Percentiles rank a stretch among this genome's conserved stretches.
These are phyloP conservation scores for Gilbertella persicaria DNA, from an alignment of 371 early-diverging fungal species.

Conservation along the genomic window DNA sequence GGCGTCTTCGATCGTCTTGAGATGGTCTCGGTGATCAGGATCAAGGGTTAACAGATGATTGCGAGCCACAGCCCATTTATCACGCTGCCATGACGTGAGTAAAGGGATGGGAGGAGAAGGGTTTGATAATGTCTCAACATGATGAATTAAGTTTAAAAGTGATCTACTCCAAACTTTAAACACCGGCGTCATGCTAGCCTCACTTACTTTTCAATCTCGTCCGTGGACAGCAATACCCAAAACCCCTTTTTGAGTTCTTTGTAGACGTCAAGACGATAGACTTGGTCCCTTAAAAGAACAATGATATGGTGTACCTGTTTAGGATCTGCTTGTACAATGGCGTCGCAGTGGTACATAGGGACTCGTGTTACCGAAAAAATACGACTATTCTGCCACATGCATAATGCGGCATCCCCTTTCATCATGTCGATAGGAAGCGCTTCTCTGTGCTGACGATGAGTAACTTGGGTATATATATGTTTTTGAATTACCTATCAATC, in stretches of 20 bases:
- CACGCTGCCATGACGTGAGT: constrained; percentile 86
- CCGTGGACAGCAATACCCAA: constrained; percentile 53
- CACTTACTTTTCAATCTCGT: constrained; percentile 75
- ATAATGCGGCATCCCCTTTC: constrained; percentile 52
- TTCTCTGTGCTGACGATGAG: constrained; percentile 28
- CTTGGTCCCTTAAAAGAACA: constrained; percentile 75
- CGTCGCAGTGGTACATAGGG: constrained; percentile 73
- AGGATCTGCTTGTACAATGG: constrained; percentile 52
- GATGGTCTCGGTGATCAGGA: constrained; percentile 50
- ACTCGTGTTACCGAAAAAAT: constrained; percentile 81
- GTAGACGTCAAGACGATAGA: constrained; percentile 73
- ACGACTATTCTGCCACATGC: constrained; percentile 87
- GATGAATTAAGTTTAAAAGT: constrained; percentile 38
- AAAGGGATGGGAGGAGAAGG: constrained; percentile 66
- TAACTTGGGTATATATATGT: background rate
- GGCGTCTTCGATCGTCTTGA: constrained; percentile 62
- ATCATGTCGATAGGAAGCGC: constrained; percentile 59
- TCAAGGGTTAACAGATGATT: constrained; percentile 58
- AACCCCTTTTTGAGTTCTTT: constrained; percentile 36
- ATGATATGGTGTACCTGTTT: constrained; percentile 65
- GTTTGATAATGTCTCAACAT: constrained; percentile 40
- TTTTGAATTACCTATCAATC: background rate
- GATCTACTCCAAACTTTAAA: constrained; percentile 7
- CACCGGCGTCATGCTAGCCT: background rate
- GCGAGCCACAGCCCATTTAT: constrained; percentile 75